These are phyloP conservation scores for Stylonectria norvegica DNA, from an alignment of 2,329 filamentous ascomycete genomes.

Conservation along the genomic window DNA sequence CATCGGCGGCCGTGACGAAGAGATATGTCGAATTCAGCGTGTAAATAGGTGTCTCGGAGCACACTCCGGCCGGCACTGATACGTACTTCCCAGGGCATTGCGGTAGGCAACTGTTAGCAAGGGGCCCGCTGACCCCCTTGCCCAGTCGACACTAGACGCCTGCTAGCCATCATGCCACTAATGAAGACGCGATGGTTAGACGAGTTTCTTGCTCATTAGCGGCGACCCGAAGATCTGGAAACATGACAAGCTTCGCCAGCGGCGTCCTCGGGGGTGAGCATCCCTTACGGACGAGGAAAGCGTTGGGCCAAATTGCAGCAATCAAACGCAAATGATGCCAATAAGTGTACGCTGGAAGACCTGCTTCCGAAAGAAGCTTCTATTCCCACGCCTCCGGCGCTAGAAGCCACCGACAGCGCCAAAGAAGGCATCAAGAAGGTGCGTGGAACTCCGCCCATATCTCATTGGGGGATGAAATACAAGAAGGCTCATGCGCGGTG, in stretches of 20 bases:
- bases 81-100: too few relatives aligned
- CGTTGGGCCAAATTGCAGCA: slow-evolving; percentile 15
- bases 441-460: too few relatives aligned
- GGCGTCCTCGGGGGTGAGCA: slow-evolving; percentile 15
- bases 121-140: too few relatives aligned
- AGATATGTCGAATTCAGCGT: too few relatives aligned
- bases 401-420: too few relatives aligned
- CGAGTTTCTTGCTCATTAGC: slow-evolving; percentile 20
- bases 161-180: slow-evolving; percentile 14
- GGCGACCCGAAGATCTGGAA: slow-evolving; percentile 29
- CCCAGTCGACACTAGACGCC: slow-evolving; percentile 10
- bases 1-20: too few relatives aligned
- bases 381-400: slow-evolving; percentile 22
- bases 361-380: not conserved
- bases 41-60: too few relatives aligned
- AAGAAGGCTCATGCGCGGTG: too few relatives aligned
- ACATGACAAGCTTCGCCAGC: slow-evolving; percentile 15
- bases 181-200: slow-evolving; percentile 14
- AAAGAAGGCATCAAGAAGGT: too few relatives aligned
- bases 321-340: slow-evolving; percentile 17
- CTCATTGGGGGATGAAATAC: too few relatives aligned
- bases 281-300: slow-evolving; percentile 8
- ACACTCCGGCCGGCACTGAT: too few relatives aligned
- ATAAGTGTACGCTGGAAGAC: slow-evolving; percentile 4
- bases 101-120: too few relatives aligned